These are phyloP conservation scores for Fusarium lateritium DNA, from an alignment of 2,329 filamentous ascomycete genomes.

Conservation along the genomic window DNA sequence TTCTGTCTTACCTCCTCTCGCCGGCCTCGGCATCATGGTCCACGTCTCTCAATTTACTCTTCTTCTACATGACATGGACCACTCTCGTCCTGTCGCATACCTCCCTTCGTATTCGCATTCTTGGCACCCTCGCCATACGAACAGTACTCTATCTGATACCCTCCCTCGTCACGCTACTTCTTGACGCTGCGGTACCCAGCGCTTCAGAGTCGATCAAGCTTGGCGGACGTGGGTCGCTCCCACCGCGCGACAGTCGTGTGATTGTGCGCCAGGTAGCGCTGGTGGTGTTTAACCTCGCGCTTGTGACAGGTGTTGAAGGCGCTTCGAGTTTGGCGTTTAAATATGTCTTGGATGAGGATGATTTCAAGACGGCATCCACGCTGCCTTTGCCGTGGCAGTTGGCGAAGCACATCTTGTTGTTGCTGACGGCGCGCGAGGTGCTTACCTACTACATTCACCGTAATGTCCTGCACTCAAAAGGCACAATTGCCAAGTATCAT, in stretches of 20 bases:
- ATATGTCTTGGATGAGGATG: slow-evolving; percentile 54
- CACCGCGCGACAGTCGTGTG: slow-evolving; percentile 58
- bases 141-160: slow-evolving; percentile 80
- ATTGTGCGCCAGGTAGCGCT: slow-evolving; percentile 58
- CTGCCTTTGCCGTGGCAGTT: slow-evolving; percentile 69
- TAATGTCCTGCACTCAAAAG: slow-evolving; percentile 72
- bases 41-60: slow-evolving; percentile 86
- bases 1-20: slow-evolving; percentile 77
- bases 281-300: slow-evolving; percentile 62
- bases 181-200: slow-evolving; percentile 80
- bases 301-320: slow-evolving; percentile 62
- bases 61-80: slow-evolving; percentile 93
- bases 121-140: slow-evolving; percentile 78
- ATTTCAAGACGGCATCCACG: slow-evolving; percentile 64
- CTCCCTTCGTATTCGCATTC: slow-evolving; percentile 80
- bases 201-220: slow-evolving; percentile 79
- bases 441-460: slow-evolving; percentile 83
- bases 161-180: slow-evolving; percentile 78
- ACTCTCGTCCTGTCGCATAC: slow-evolving; percentile 85
- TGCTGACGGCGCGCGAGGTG: slow-evolving; percentile 66
- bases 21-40: slow-evolving; percentile 76
- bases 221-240: slow-evolving; percentile 67
- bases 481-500: slow-evolving; percentile 60
- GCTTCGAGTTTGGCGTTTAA: slow-evolving; percentile 57
- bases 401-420: slow-evolving; percentile 62